A percentile compares a stretch with the other conserved stretches of the same genome.
Evolutionary conservation across 2,329 filamentous ascomycete genomes (phyloP).

Genomic region (Lecanicillium sp.): DNA sequence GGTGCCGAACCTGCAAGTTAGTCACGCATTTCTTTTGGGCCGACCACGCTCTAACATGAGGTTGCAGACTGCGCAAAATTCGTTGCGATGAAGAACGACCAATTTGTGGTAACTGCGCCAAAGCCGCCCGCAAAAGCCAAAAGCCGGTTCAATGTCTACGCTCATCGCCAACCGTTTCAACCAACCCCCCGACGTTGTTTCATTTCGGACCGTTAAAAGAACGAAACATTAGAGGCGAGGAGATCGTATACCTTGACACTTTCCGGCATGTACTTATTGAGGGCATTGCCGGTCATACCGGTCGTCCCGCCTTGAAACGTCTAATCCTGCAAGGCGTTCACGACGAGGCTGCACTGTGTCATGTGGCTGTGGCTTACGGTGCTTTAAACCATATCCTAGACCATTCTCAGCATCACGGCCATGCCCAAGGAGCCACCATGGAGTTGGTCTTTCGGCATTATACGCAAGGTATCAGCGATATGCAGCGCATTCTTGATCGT

Average conservation of each 20-base stretch:
- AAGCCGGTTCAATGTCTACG: too few relatives aligned
- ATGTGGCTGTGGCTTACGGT: conserved; percentile 6
- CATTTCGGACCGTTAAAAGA: neutral
- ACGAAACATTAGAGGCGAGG: neutral
- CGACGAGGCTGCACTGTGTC: conserved; percentile 3
- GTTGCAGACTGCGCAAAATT: neutral
- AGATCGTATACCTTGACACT: conserved; percentile 1
- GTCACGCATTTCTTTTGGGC: neutral
- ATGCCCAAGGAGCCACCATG: neutral
- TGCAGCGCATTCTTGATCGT: conserved; percentile 2
- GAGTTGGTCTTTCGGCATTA: conserved; percentile 5
- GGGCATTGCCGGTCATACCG: conserved; percentile 4
- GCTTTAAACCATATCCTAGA: conserved; percentile 1
- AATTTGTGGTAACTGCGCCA: neutral
- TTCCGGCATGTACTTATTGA: conserved; percentile 7
- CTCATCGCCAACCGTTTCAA: neutral
- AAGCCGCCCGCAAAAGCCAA: neutral
- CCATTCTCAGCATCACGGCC: neutral
- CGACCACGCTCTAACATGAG: neutral
- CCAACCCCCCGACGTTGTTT: neutral
- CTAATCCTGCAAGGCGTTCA: conserved; percentile 3
- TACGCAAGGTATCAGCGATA: neutral
- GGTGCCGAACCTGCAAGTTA: conserved; percentile 1
- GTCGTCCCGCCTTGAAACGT: conserved; percentile 1
- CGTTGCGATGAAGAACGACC: conserved; percentile 3